Conservation (phyloP, 441 rosid genomes). For the Bocquillonia castaneifolia region DNA sequence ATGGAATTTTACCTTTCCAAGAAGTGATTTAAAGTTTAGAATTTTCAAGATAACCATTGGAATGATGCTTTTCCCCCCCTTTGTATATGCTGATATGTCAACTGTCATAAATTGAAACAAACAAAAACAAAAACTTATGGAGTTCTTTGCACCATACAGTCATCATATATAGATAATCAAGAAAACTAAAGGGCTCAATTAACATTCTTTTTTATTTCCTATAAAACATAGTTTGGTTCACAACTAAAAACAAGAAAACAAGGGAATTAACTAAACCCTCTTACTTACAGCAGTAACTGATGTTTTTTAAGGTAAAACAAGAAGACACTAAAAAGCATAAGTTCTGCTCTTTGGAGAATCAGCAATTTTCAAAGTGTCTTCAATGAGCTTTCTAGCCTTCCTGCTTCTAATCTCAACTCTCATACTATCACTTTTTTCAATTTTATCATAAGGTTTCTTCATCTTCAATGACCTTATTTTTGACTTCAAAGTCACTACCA, state of each 20-base stretch:
- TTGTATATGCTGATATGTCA: no score
- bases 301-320: no score
- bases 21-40: neutral
- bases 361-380: constrained; percentile 67
- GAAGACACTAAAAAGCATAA: constrained; percentile 38
- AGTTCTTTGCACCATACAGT: no score
- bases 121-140: no score
- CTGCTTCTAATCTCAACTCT: constrained; percentile 76
- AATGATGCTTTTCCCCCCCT: neutral
- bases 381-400: constrained; percentile 70
- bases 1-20: neutral
- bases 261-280: neutral
- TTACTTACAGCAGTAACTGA: neutral
- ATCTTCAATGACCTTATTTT: constrained; percentile 55
- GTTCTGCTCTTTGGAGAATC: constrained; percentile 63
- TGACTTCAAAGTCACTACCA: constrained; percentile 60
- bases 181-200: no score
- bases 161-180: no score
- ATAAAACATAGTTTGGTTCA: no score
- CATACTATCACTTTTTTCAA: constrained; percentile 94
- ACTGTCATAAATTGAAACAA: neutral
- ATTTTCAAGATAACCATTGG: neutral
- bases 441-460: constrained; percentile 65
- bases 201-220: no score
- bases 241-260: no score